A percentile compares a stretch with the other conserved stretches of the same genome.
These are phyloP conservation scores for Mucor circinelloides DNA, from an alignment of 371 early-diverging fungal genomes.

Conservation along the genomic window DNA sequence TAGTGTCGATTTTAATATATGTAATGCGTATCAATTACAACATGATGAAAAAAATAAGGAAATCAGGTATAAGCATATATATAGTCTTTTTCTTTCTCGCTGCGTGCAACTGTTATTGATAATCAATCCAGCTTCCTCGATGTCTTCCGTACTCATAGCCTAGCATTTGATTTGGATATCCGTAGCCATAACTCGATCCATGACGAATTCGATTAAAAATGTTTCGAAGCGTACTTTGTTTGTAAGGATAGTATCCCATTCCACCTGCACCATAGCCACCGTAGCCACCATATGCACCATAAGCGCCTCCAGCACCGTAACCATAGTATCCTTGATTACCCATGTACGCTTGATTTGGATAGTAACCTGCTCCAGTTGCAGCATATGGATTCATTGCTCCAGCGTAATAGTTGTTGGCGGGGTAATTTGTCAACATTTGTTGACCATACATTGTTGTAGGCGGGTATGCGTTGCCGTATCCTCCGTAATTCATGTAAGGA, in stretches of 20 bases:
- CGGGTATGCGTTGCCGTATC: neutral
- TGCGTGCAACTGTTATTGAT: constrained; percentile 6
- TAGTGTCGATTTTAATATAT: neutral
- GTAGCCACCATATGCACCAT: constrained; percentile 8
- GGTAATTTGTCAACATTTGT: constrained; percentile 6
- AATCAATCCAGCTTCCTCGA: constrained; percentile 24
- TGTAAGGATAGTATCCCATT: constrained; percentile 15
- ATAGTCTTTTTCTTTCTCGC: constrained; percentile 5
- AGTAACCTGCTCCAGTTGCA: constrained; percentile 11
- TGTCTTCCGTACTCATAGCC: constrained; percentile 29
- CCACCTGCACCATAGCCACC: constrained; percentile 3
- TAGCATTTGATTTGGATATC: constrained; percentile 10
- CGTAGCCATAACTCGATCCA: constrained; percentile 19
- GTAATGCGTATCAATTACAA: neutral
- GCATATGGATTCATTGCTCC: constrained; percentile 1
- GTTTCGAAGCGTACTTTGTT: constrained; percentile 24
- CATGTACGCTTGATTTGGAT: constrained; percentile 10
- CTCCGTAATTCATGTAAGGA: constrained; percentile 11
- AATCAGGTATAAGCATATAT: constrained; percentile 5
- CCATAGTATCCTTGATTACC: constrained; percentile 6
- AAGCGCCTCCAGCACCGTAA: neutral
- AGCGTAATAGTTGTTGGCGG: constrained; percentile 5
- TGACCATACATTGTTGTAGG: constrained; percentile 17
- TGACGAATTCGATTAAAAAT: constrained; percentile 26
- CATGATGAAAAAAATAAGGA: neutral